Percentiles rank a stretch among this genome's conserved stretches.
These are phyloP conservation scores for Sugiyamaella neomexicana DNA, from an alignment of 1,139 yeast genomes.

Conservation along the genomic window DNA sequence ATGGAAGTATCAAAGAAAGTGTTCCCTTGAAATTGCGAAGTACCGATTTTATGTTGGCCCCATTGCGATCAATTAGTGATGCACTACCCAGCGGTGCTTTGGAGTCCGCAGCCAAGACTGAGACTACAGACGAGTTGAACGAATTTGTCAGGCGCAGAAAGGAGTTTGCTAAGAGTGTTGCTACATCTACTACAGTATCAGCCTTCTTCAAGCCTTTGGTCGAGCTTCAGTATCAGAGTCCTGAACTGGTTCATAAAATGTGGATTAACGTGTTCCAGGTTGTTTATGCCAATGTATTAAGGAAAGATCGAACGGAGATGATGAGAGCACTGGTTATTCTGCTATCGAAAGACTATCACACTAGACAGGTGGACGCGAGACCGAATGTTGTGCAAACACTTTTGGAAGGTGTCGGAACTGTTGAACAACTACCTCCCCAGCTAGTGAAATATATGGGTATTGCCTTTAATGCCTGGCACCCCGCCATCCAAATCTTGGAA, in stretches of 20 bases:
- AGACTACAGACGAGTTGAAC: constrained; percentile 30
- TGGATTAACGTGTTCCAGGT: constrained; percentile 86
- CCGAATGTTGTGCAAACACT: constrained; percentile 87
- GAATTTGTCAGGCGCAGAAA: constrained; percentile 53
- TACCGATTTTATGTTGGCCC: constrained; percentile 14
- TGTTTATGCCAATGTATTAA: constrained; percentile 69
- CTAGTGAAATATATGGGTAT: constrained; percentile 84
- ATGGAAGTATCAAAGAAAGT: constrained; percentile 57
- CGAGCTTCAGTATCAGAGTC: constrained; percentile 80
- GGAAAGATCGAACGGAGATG: constrained; percentile 80
- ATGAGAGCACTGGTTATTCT: constrained; percentile 75
- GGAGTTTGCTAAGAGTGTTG: constrained; percentile 49
- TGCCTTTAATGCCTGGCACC: constrained; percentile 90
- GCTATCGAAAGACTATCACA: constrained; percentile 86
- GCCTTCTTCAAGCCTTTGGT: constrained; percentile 61
- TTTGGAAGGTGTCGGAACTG: constrained; percentile 74
- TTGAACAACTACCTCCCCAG: constrained; percentile 87
- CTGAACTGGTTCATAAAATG: constrained; percentile 75
- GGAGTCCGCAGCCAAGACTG: constrained; percentile 22
- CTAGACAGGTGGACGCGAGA: constrained; percentile 79
- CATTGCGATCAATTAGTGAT: constrained; percentile 20
- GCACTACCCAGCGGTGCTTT: constrained; percentile 18
- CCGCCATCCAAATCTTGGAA: constrained; percentile 80
- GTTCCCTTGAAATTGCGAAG: constrained; percentile 6
- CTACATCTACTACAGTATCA: constrained; percentile 55